Conservation (phyloP, 768 basidiomycete species). For the Trametes villosa region DNA sequence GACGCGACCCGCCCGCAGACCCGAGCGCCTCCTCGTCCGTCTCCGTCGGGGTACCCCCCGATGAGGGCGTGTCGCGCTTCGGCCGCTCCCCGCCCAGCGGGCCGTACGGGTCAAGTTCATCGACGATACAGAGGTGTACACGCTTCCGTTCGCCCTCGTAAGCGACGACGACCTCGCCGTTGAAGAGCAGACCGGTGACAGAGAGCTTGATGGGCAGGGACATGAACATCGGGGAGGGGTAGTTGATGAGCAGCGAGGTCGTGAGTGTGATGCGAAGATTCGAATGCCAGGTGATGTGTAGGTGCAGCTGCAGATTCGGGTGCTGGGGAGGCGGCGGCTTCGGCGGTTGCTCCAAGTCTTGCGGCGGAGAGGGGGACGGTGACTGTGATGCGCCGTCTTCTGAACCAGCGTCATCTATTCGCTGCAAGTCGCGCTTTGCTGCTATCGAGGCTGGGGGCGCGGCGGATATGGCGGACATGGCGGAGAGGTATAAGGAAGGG, state of each 20-base stretch:
- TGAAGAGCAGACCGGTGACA: conserved; percentile 87
- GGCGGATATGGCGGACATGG: conserved; percentile 25
- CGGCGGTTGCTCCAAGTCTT: conserved; percentile 18
- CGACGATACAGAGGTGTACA: conserved; percentile 87
- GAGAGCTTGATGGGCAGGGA: conserved; percentile 92
- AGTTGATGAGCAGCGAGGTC: conserved; percentile 95
- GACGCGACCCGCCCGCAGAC: conserved; percentile 40
- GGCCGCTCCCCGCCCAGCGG: conserved; percentile 51
- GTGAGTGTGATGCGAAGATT: conserved; percentile 87
- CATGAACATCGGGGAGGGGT: conserved; percentile 97
- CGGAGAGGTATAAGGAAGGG: conserved; percentile 31
- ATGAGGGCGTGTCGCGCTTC: conserved; percentile 36
- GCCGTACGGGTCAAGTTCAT: conserved; percentile 85
- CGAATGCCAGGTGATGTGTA: conserved; percentile 85
- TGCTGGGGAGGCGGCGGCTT: conserved; percentile 42
- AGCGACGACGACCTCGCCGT: conserved; percentile 87
- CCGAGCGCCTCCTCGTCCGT: conserved; percentile 57
- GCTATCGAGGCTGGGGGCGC: conserved; percentile 2
- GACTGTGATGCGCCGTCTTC: not conserved
- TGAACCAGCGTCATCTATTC: not conserved
- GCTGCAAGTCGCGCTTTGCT: not conserved
- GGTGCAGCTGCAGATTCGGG: conserved; percentile 87
- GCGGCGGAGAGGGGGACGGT: conserved; percentile 8
- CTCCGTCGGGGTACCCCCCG: conserved; percentile 61
- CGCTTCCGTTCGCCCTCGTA: conserved; percentile 84